phyloP scores from a whole-genome alignment of 2,329 filamentous ascomycete genomes.

The Neofusicoccum laricinum region DNA sequence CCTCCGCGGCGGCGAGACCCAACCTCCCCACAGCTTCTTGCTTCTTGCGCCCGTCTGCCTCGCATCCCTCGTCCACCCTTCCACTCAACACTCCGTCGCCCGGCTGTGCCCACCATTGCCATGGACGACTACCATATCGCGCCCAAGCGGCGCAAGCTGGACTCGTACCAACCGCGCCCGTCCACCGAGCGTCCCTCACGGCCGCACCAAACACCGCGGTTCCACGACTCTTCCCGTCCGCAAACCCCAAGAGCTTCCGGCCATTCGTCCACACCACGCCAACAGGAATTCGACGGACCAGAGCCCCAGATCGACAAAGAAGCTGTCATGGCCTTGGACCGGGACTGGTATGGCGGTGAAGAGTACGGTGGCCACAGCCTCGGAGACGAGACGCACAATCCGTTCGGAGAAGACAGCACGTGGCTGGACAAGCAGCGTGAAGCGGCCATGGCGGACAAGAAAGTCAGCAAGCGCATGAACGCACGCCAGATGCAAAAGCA shows the following conservation, averaged over 20 bases:
- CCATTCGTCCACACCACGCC: conserved; percentile 44
- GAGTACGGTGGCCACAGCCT: conserved; percentile 76
- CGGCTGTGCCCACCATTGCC: conserved; percentile 22
- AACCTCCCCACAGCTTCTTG: too few species aligned
- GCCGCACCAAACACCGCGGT: conserved; percentile 23
- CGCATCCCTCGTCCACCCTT: background rate
- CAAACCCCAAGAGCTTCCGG: conserved; percentile 32
- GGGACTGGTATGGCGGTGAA: conserved; percentile 90
- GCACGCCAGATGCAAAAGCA: conserved; percentile 80
- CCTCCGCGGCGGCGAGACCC: conserved; percentile 5
- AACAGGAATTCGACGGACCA: conserved; percentile 59
- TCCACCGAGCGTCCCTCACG: conserved; percentile 39
- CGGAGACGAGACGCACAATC: conserved; percentile 90
- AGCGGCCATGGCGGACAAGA: conserved; percentile 73
- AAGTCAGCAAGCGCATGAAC: conserved; percentile 67
- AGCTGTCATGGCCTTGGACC: conserved; percentile 73
- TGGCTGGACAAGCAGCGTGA: conserved; percentile 76
- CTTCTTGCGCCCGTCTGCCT: too few species aligned
- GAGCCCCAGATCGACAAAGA: conserved; percentile 62
- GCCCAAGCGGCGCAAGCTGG: conserved; percentile 64
- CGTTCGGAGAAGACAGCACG: conserved; percentile 71
- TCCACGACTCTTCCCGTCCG: conserved; percentile 28
- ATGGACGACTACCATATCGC: conserved; percentile 47
- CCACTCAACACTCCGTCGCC: background rate
- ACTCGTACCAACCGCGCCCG: conserved; percentile 59